These are phyloP conservation scores for Colletotrichum tanaceti DNA, from an alignment of 2,329 filamentous ascomycete genomes.

Conservation along the genomic window DNA sequence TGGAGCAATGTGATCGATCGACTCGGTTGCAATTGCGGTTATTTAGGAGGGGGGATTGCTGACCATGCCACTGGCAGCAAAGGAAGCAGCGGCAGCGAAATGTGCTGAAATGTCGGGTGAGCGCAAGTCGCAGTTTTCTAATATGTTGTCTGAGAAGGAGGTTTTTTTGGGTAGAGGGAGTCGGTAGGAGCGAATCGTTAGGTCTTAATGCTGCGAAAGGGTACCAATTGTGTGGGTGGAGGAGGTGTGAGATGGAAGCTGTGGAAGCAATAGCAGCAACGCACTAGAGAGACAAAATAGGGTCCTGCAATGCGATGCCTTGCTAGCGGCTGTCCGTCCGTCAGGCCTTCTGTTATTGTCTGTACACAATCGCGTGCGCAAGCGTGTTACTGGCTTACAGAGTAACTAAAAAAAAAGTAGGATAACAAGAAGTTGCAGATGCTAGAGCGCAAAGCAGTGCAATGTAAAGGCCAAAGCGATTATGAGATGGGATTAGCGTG, in stretches of 20 bases:
- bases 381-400: neutral
- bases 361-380: conserved; percentile 22
- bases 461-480: conserved; percentile 26
- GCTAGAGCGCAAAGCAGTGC: conserved; percentile 17
- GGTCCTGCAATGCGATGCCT: neutral
- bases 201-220: conserved; percentile 10
- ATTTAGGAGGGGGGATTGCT: conserved; percentile 8
- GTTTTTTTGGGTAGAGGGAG: conserved; percentile 1
- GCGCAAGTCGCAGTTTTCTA: conserved; percentile 15
- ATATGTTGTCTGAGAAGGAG: conserved; percentile 15
- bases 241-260: conserved; percentile 16
- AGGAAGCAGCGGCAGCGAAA: neutral
- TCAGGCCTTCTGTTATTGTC: conserved; percentile 9
- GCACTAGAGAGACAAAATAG: neutral
- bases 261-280: conserved; percentile 1
- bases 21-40: conserved; percentile 16
- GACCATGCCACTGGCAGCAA: conserved; percentile 13
- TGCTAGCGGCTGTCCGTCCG: conserved; percentile 3
- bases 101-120: conserved; percentile 5
- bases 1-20: neutral
- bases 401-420: conserved; percentile 10
- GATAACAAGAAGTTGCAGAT: conserved; percentile 28
- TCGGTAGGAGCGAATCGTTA: conserved; percentile 24
- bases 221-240: neutral
- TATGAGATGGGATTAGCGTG: conserved; percentile 14